A percentile compares a stretch with the other conserved stretches of the same genome.
Conservation (phyloP, 805 yeast genomes). For the Saccharomycopsis sp. region DNA sequence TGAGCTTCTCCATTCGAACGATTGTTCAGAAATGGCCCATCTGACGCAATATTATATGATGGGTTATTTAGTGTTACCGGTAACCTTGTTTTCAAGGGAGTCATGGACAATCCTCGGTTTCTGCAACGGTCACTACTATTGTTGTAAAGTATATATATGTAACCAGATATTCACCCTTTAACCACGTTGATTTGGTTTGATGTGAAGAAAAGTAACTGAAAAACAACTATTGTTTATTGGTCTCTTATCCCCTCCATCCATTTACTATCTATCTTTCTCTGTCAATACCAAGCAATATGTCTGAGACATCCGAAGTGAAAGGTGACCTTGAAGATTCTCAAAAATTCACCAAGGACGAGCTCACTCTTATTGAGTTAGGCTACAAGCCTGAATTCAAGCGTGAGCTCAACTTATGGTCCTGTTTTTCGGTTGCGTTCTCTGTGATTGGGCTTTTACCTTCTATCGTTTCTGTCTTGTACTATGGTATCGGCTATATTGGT, state of each 20-base stretch:
- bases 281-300: not conserved
- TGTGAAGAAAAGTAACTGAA: no score
- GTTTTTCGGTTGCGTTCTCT: conserved; percentile 64
- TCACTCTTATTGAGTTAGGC: conserved; percentile 34
- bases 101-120: no score
- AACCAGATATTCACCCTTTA: no score
- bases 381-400: conserved; percentile 63
- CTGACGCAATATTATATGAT: not conserved
- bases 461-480: conserved; percentile 47
- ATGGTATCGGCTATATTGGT: conserved; percentile 29
- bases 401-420: conserved; percentile 52
- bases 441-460: conserved; percentile 69
- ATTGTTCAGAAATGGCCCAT: not conserved
- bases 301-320: not conserved
- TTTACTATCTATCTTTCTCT: not conserved
- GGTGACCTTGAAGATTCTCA: not conserved
- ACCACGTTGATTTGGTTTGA: no score
- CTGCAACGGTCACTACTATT: no score
- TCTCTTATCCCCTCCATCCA: no score
- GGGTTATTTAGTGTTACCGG: not conserved
- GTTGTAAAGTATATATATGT: no score
- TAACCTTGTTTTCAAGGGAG: no score
- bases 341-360: not conserved
- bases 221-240: no score
- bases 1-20: no score